Evolutionary conservation across 164 flowering plant genomes (phyloP).

Genomic region (Vitis labrusca): DNA sequence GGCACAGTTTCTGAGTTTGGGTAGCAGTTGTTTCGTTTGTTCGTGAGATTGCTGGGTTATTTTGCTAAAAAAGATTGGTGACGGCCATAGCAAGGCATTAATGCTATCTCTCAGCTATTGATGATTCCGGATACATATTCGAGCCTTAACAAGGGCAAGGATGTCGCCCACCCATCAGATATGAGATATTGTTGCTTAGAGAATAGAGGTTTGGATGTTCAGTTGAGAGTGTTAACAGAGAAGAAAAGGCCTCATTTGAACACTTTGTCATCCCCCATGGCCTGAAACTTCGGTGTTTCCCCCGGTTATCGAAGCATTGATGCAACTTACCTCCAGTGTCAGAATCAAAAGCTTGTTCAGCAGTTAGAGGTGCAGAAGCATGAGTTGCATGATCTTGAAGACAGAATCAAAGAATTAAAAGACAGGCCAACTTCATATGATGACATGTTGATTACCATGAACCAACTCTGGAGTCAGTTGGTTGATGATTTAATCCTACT

Average conservation of each 20-base stretch:
- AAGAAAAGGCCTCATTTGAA: constrained; percentile 31
- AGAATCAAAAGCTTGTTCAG: constrained; percentile 90
- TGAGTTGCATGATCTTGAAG: constrained; percentile 43
- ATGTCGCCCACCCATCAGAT: no score
- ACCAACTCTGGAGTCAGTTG: constrained; percentile 89
- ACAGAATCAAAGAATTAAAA: constrained; percentile 34
- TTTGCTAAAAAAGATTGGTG: no score
- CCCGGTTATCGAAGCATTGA: constrained; percentile 55
- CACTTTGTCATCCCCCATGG: background rate
- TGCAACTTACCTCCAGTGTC: constrained; percentile 73
- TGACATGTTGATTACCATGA: constrained; percentile 54
- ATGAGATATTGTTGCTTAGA: no score
- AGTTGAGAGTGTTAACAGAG: constrained; percentile 3
- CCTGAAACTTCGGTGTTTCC: background rate
- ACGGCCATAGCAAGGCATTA: no score
- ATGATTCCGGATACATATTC: no score
- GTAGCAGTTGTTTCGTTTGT: no score
- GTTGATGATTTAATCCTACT: constrained; percentile 48
- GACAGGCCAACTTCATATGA: constrained; percentile 73
- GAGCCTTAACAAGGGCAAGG: no score
- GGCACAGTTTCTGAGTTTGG: no score
- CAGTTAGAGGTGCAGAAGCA: constrained; percentile 77
- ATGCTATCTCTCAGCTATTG: no score
- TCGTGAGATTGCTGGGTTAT: no score
- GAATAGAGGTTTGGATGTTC: no score